Base-by-base conservation (phyloP, 345 rosid species). In the Eucalyptus curtisii region DNA sequence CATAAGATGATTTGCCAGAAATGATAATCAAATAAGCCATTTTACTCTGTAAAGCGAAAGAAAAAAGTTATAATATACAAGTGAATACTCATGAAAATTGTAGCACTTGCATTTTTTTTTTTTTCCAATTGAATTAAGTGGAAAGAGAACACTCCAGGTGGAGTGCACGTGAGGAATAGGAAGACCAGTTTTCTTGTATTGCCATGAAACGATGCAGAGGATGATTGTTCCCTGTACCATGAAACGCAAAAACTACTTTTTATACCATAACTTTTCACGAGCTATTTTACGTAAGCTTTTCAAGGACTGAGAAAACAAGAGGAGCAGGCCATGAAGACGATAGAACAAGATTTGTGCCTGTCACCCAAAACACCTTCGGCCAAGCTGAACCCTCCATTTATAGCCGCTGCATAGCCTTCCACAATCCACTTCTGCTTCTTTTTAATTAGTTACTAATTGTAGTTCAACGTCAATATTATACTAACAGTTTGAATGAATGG, bases 1-100 rank as follows among this genome's bases (percentile, higher is more conserved):
- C 5, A 48, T 12, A 48, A 0, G 49, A 48, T 48, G 49, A 12
- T 48, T 48, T 4, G 3, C 3, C 13, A 48, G 4, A 37, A 48
- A 6, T 50, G 55, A 50, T 8, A 50, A 2, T 17, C 8, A 50
- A 50, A 50, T 50, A 0, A 50, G 17, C 13, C 8, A 50, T 50
- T 50, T 50, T 17, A 15, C 1, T 50, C 22, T 16, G 0, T 50
- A 2, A 50, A 52, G 24, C 0, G 0, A 7, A 20, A 20, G 4
- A 52, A 52, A 52, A 52, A 0, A 7, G 57, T 19, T 52, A 52
- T 52, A 1, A 19, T 0, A 52, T 8, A 52, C 24, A 52, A 52
- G 24, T 0, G 25, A 52, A 17, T 20, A 7, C 57, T 0, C 7
- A 0, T 20, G 10, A 53, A 53, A 53, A 11, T 53, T 53, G 8